Evolutionary conservation across 2,329 filamentous ascomycete species (phyloP), one percentile per base, ranked within the genome.

Genomic region (Colletotrichum eleusines): DNA sequence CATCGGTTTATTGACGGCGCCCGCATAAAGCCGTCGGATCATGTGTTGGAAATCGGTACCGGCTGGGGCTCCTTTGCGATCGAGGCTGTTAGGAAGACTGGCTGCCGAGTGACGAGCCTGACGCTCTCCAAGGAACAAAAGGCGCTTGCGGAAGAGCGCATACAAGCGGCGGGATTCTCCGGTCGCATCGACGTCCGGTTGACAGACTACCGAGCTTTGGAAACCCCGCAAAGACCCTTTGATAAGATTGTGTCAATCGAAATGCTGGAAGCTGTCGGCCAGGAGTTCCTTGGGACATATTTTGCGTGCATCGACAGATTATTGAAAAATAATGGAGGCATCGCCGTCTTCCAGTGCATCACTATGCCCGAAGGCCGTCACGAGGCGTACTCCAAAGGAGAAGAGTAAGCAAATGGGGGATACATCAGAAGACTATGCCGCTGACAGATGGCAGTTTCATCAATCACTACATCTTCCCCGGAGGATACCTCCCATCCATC

Each of bases 11-110:
- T 94, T 59, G 83, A 88, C 59, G 90, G 89, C 35, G 89, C 90
- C 18, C 86, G 82, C 58, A 88, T 94, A 73, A 89, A 91, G 72
- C 68, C 84, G 0, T 85, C 84, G 1, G 91, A 94, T 72, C 91
- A 93, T 75, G 88, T 94, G 1, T 80, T 94, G 20, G 92, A 94
- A 74, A 93, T 94, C 64, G 92, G 92, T 2, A 93, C 90, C 2
- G 91, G 92, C 16, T 94, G 91, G 92, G 92, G 92, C 1, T 90
- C 88, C 44, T 90, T 94, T 74, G 91, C 91, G 3, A 92, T 94
- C 51, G 86, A 89, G 72, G 91, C 91, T 0, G 91, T 91, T 1
- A 83, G 85, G 71, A 84, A 81, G 73, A 93, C 90, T 0, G 90
- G 90, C 7, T 94, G 92, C 77, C 84, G 85, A 26, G 88, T 94